Percentiles rank a stretch among this genome's conserved stretches.
Conservation (phyloP, 2,329 filamentous ascomycete species). For the Venturiaceae sp. region DNA sequence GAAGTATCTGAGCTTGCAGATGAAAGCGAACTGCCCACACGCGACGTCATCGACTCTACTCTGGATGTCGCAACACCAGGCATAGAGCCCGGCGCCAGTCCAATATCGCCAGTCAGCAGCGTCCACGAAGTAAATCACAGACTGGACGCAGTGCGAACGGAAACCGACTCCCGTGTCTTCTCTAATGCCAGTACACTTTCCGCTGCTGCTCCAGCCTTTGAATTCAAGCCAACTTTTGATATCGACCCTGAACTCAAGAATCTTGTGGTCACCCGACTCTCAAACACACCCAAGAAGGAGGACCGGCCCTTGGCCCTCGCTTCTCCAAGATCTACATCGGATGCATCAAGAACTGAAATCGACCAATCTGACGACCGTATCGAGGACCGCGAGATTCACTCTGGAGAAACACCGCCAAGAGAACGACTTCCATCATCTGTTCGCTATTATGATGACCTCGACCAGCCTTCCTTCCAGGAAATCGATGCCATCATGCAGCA, state of each 20-base stretch:
- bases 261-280: slow-evolving; percentile 16
- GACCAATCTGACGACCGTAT: neutral
- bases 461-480: slow-evolving; percentile 58
- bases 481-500: slow-evolving; percentile 90
- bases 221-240: slow-evolving; percentile 28
- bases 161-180: neutral
- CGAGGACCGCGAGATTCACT: neutral
- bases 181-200: slow-evolving; percentile 46
- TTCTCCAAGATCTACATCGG: slow-evolving; percentile 2
- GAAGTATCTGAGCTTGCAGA: neutral
- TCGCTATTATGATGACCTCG: slow-evolving; percentile 10
- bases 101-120: neutral
- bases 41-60: neutral
- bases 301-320: neutral
- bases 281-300: neutral
- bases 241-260: slow-evolving; percentile 29
- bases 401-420: neutral
- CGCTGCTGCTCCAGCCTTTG: slow-evolving; percentile 61
- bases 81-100: neutral
- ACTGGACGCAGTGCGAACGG: neutral
- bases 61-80: neutral
- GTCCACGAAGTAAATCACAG: neutral
- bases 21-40: neutral
- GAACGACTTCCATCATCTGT: slow-evolving; percentile 5
- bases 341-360: neutral